These are phyloP conservation scores for Solanum piurae DNA, from an alignment of 257 asterid species.

Conservation along the genomic window DNA sequence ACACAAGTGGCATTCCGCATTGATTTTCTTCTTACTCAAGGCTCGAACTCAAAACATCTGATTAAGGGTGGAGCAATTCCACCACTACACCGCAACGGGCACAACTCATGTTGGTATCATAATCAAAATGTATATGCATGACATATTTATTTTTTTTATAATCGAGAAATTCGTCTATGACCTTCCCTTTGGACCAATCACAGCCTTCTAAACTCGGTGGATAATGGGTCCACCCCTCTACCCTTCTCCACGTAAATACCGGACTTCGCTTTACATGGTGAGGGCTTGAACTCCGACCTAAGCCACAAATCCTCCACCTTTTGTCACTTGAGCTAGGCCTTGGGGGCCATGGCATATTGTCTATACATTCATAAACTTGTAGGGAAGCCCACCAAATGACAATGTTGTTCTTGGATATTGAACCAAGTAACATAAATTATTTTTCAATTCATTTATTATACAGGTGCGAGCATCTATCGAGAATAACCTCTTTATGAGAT, in stretches of 20 bases:
- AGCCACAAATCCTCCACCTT: neutral
- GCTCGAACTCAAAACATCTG: fast-evolving
- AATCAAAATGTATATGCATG: neutral
- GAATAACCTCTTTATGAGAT: neutral
- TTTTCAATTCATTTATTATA: neutral
- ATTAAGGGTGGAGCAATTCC: neutral
- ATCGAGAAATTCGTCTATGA: fast-evolving
- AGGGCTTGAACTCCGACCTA: neutral
- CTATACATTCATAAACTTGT: neutral
- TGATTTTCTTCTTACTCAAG: neutral
- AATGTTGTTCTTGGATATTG: neutral
- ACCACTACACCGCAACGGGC: fast-evolving
- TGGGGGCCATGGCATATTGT: no score
- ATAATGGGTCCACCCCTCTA: neutral
- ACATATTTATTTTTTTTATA: no score
- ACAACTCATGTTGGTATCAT: neutral
- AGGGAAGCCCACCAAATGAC: neutral
- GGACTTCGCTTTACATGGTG: no score
- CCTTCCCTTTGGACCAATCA: neutral
- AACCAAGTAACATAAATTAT: neutral
- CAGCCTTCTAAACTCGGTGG: neutral
- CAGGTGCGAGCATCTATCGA: no score
- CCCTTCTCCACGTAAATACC: neutral
- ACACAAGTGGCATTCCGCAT: neutral
- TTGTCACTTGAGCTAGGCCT: neutral